Evolutionary conservation across 1,284 basidiomycete species (phyloP).

Genomic region (Pseudozyma hubeiensis): DNA sequence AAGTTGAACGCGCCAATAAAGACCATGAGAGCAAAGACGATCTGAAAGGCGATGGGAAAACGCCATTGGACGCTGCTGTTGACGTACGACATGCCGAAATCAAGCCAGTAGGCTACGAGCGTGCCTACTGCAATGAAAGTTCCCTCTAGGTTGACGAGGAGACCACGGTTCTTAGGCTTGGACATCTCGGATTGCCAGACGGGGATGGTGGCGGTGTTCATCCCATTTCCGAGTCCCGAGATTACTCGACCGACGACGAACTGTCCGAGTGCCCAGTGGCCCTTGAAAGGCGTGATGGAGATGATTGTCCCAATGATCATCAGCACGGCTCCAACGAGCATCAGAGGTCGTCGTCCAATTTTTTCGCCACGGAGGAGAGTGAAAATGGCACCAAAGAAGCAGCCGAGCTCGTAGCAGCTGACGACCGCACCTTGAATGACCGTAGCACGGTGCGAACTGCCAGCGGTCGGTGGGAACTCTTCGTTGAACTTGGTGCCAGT

Average conservation of each 20-base stretch:
- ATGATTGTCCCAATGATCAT: conserved; percentile 43
- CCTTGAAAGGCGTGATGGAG: conserved; percentile 30
- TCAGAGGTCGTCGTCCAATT: conserved; percentile 20
- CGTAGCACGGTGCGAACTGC: conserved; percentile 9
- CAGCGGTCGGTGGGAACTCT: conserved; percentile 17
- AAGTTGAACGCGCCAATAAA: conserved; percentile 49
- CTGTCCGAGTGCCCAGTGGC: conserved; percentile 52
- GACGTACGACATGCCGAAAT: conserved; percentile 54
- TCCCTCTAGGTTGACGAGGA: conserved; percentile 57
- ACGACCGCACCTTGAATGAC: conserved; percentile 44
- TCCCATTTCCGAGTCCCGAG: conserved; percentile 59
- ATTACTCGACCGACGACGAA: conserved; percentile 57
- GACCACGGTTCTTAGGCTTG: conserved; percentile 49
- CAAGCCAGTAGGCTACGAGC: conserved; percentile 57
- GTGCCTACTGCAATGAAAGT: conserved; percentile 43
- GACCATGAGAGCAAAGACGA: conserved; percentile 72
- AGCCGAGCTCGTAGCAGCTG: conserved; percentile 36
- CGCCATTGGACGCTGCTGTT: conserved; percentile 45
- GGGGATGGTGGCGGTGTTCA: conserved; percentile 61
- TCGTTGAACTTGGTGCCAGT: conserved; percentile 86
- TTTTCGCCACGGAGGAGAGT: conserved; percentile 18
- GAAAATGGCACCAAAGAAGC: conserved; percentile 29
- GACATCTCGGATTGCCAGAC: conserved; percentile 61
- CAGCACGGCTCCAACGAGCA: conserved; percentile 20
- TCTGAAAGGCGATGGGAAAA: conserved; percentile 60